Percentiles rank a stretch among this genome's conserved stretches.
Evolutionary conservation across 305 asterid species (phyloP).

Genomic region (Solanum hybrid): DNA sequence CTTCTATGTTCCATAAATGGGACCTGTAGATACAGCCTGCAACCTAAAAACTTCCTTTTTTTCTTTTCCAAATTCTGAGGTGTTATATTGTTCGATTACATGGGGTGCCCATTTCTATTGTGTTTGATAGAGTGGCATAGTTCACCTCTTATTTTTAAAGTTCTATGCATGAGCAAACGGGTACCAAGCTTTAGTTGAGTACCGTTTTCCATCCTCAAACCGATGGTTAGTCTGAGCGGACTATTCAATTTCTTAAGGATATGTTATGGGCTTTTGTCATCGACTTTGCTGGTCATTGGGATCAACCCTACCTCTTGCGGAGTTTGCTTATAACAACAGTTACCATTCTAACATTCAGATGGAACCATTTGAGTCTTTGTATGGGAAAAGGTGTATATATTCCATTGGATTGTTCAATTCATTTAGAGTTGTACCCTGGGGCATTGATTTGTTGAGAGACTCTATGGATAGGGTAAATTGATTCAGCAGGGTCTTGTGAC

Average conservation of each 20-base stretch:
- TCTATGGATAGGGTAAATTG: neutral
- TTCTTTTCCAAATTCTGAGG: neutral
- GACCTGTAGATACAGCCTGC: too few species aligned
- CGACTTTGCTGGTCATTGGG: neutral
- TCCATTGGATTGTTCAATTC: neutral
- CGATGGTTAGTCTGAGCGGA: neutral
- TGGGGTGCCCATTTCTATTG: neutral
- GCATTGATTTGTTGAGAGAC: neutral
- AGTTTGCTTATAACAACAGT: neutral
- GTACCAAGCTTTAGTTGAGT: neutral
- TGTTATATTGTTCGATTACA: neutral
- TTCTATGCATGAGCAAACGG: neutral
- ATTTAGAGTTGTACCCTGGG: neutral
- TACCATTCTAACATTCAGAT: neutral
- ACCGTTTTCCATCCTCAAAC: neutral
- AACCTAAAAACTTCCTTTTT: neutral
- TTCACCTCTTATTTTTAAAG: neutral
- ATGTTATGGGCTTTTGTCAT: neutral
- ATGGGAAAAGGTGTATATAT: neutral
- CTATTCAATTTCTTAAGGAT: neutral
- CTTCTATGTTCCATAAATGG: too few species aligned
- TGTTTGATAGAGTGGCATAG: neutral
- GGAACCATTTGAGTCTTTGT: neutral
- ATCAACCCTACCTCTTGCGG: neutral
- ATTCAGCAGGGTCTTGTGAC: neutral